These are phyloP conservation scores for Tardiomyces digboiensis DNA, from an alignment of 1,139 yeast genomes.

Conservation along the genomic window DNA sequence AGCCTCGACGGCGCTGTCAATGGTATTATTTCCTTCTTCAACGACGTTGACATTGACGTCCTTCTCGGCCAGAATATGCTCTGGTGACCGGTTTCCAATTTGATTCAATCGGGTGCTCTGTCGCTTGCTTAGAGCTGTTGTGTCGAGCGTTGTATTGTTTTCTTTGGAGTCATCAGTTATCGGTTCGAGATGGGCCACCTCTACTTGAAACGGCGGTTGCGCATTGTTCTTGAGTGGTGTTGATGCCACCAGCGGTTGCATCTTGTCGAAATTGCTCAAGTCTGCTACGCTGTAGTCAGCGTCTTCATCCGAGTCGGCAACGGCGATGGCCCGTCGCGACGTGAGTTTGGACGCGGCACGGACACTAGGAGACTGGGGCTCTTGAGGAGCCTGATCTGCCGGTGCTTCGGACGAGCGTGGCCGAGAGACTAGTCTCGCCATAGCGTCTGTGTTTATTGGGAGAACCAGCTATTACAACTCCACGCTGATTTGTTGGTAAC, in stretches of 20 bases:
- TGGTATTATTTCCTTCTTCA: background rate
- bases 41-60: background rate
- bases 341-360: too few relatives aligned
- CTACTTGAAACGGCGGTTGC: background rate
- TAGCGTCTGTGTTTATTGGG: too few relatives aligned
- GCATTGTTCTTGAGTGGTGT: background rate
- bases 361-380: too few relatives aligned
- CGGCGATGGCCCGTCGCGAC: too few relatives aligned
- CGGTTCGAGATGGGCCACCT: slow-evolving; percentile 1
- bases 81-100: background rate
- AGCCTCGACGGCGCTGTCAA: background rate
- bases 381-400: too few relatives aligned
- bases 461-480: too few relatives aligned
- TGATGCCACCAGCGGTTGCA: background rate
- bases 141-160: background rate
- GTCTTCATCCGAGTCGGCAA: too few relatives aligned
- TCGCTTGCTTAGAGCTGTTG: too few relatives aligned
- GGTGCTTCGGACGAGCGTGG: too few relatives aligned
- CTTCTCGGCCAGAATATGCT: background rate
- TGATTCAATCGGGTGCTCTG: background rate
- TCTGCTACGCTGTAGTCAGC: too few relatives aligned
- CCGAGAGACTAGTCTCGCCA: too few relatives aligned
- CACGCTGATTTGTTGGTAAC: too few relatives aligned
- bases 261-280: background rate
- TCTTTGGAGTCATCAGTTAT: background rate